phyloP scores from a whole-genome alignment of 805 yeast species.

The Zygoascus biomembranicola region DNA sequence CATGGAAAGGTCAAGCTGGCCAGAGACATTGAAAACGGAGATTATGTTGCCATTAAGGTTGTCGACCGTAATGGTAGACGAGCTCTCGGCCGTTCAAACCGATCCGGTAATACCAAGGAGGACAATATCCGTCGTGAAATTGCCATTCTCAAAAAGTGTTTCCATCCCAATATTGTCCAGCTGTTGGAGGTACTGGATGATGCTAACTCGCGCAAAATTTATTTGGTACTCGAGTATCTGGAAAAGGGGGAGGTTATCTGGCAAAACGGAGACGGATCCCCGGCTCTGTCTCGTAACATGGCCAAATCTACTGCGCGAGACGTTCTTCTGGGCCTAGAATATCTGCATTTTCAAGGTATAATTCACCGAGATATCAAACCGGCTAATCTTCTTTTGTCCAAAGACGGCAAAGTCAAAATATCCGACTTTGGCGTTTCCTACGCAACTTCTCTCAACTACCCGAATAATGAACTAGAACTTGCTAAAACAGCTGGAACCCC shows the following conservation, averaged over 20 bases:
- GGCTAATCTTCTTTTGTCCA: constrained; percentile 70
- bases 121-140: constrained; percentile 77
- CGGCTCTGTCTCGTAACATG: constrained; percentile 58
- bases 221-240: constrained; percentile 81
- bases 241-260: constrained; percentile 88
- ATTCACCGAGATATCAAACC: constrained; percentile 96
- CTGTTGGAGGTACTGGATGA: constrained; percentile 86
- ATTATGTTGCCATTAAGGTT: constrained; percentile 84
- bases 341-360: constrained; percentile 81
- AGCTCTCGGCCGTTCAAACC: constrained; percentile 35
- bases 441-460: constrained; percentile 41
- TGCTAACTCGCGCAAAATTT: constrained; percentile 70
- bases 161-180: constrained; percentile 85
- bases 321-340: constrained; percentile 80
- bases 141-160: constrained; percentile 84
- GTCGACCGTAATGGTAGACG: constrained; percentile 67
- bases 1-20: constrained; percentile 98
- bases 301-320: constrained; percentile 71
- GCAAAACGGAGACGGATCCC: constrained; percentile 51
- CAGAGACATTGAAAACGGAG: constrained; percentile 48
- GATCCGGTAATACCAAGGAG: constrained; percentile 45
- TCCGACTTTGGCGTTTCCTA: constrained; percentile 96
- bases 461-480: constrained; percentile 65
- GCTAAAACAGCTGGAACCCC: constrained; percentile 98
- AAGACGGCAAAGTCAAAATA: constrained; percentile 71